Percentiles rank a stretch among this genome's conserved stretches.
Evolutionary conservation across 176 grass and related monocot genomes (phyloP).

Genomic region (Canna indica): DNA sequence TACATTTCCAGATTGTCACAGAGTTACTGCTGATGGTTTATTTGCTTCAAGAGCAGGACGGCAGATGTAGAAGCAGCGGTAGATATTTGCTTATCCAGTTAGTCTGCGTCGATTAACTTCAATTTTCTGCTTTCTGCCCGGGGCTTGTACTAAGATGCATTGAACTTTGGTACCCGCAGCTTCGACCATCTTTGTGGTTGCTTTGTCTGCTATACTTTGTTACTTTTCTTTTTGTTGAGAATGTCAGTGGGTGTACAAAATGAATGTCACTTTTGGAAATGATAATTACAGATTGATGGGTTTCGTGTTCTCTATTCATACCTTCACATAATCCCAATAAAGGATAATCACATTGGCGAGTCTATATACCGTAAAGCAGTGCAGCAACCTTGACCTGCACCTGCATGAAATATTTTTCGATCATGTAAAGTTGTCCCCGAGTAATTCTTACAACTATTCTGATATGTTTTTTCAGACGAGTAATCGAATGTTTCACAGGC

Average conservation of each 20-base stretch:
- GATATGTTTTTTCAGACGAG: no score
- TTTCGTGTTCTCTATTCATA: no score
- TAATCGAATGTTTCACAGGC: no score
- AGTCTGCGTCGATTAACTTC: neutral
- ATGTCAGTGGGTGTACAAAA: neutral
- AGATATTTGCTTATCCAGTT: neutral
- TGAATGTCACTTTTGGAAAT: neutral
- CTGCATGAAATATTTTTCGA: neutral
- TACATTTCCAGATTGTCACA: neutral
- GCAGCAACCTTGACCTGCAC: no score
- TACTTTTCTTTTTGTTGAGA: neutral
- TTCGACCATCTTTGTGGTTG: no score
- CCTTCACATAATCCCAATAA: no score
- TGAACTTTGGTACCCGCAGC: neutral
- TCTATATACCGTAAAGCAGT: no score
- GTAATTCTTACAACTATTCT: no score
- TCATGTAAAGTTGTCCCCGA: no score
- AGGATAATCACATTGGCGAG: no score
- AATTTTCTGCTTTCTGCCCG: neutral
- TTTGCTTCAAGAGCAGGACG: neutral
- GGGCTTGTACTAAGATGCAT: neutral
- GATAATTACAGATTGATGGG: no score
- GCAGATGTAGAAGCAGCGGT: neutral
- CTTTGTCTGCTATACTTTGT: neutral
- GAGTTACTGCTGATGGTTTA: neutral